Conservation (phyloP, 768 basidiomycete genomes). For the Boletus subcaerulescens region DNA sequence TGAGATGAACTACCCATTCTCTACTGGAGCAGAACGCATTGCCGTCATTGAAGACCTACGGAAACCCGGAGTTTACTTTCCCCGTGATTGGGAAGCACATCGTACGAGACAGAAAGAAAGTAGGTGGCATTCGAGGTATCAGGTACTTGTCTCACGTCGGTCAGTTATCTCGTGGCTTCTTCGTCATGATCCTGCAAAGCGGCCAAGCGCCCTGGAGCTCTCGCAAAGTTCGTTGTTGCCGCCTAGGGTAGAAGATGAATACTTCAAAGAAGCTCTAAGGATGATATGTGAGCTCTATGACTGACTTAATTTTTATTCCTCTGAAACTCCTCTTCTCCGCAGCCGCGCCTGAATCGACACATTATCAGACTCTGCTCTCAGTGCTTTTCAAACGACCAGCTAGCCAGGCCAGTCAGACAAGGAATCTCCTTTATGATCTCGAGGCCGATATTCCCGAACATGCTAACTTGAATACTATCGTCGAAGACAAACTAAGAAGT, state of each 20-base stretch:
- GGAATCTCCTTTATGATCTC: conserved; percentile 72
- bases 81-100: conserved; percentile 64
- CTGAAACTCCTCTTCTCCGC: background rate
- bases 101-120: conserved; percentile 66
- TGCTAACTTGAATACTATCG: conserved; percentile 66
- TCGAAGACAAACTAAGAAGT: conserved; percentile 69
- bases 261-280: conserved; percentile 74
- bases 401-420: conserved; percentile 56
- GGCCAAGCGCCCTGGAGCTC: conserved; percentile 81
- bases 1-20: conserved; percentile 89
- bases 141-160: conserved; percentile 2
- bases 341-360: conserved; percentile 81
- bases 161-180: conserved; percentile 79
- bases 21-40: conserved; percentile 80
- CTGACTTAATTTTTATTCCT: background rate
- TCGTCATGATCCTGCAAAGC: conserved; percentile 72
- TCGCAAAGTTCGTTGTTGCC: conserved; percentile 79
- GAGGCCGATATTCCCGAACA: conserved; percentile 68
- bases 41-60: conserved; percentile 78
- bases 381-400: conserved; percentile 75
- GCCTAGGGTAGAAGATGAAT: conserved; percentile 75
- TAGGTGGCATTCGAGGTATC: conserved; percentile 34
- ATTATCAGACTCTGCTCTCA: conserved; percentile 74
- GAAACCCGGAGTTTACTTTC: conserved; percentile 71
- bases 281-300: conserved; percentile 59